These are phyloP conservation scores for Angophora floribunda DNA, from an alignment of 345 rosid species.

Conservation along the genomic window DNA sequence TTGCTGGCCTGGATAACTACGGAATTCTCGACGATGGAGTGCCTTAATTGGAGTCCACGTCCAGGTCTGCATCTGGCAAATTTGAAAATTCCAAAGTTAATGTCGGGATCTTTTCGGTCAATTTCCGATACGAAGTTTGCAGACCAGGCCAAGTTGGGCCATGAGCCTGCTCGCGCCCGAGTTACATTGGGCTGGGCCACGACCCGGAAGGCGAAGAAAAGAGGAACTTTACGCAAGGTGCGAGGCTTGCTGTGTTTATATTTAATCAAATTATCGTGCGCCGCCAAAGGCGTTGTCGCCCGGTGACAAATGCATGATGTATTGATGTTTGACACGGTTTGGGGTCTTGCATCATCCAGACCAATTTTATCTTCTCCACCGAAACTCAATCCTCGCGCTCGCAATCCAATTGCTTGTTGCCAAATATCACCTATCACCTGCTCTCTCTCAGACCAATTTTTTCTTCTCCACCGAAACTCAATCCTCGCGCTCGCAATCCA, in stretches of 20 bases:
- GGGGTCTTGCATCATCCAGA: accelerated
- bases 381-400: neutral
- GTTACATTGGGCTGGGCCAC: neutral
- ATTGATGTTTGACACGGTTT: too few species aligned
- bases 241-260: neutral
- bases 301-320: too few species aligned
- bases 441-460: neutral
- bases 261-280: neutral
- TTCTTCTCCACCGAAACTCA: neutral
- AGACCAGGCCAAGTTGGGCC: neutral
- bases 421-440: neutral
- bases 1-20: too few species aligned
- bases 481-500: neutral
- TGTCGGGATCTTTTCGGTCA: neutral
- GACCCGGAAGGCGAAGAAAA: too few species aligned
- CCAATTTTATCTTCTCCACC: neutral
- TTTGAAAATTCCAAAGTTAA: neutral
- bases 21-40: too few species aligned
- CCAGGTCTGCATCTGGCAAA: neutral
- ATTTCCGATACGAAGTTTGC: neutral
- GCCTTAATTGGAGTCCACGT: neutral
- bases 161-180: neutral
- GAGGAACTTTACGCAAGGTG: too few species aligned
- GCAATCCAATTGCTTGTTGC: neutral
- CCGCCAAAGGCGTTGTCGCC: too few species aligned